Evolutionary conservation across 305 asterid species (phyloP).

Genomic region (Fraxinus floribunda): DNA sequence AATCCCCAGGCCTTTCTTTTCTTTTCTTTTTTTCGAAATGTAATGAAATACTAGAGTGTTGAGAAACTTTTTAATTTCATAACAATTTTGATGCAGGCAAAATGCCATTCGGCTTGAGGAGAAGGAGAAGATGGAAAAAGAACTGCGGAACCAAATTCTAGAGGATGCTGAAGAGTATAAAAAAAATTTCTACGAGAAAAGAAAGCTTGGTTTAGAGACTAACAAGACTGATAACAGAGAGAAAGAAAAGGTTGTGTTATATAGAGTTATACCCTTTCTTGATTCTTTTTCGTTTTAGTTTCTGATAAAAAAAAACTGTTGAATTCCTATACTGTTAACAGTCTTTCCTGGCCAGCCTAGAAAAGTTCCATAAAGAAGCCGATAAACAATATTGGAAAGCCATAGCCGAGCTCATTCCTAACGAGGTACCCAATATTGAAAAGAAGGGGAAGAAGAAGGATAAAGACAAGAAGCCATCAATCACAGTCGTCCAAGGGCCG

Average conservation of each 20-base stretch:
- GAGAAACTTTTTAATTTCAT: not conserved
- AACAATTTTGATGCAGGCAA: constrained; percentile 48
- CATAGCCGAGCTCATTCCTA: constrained; percentile 85
- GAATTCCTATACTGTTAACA: constrained; percentile 30
- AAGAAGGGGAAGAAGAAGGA: constrained; percentile 89
- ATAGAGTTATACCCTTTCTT: not conserved
- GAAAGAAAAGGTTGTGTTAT: constrained; percentile 64
- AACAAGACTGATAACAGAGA: constrained; percentile 76
- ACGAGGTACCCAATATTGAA: constrained; percentile 82
- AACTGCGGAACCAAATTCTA: constrained; percentile 70
- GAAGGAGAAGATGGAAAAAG: constrained; percentile 90
- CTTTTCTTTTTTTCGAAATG: not conserved
- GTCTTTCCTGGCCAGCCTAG: constrained; percentile 61
- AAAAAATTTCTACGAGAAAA: constrained; percentile 77
- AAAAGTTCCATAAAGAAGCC: constrained; percentile 86
- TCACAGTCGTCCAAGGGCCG: constrained; percentile 89
- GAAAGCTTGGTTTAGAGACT: constrained; percentile 70
- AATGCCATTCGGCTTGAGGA: constrained; percentile 89
- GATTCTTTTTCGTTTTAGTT: not conserved
- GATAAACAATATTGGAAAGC: constrained; percentile 96
- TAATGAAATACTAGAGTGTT: not conserved
- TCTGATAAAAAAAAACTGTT: not conserved
- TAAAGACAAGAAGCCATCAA: constrained; percentile 86
- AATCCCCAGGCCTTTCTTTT: not conserved
- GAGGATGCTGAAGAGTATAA: constrained; percentile 84